Evolutionary conservation across 2,329 filamentous ascomycete species (phyloP).

Genomic region (Diaporthe caulivora): DNA sequence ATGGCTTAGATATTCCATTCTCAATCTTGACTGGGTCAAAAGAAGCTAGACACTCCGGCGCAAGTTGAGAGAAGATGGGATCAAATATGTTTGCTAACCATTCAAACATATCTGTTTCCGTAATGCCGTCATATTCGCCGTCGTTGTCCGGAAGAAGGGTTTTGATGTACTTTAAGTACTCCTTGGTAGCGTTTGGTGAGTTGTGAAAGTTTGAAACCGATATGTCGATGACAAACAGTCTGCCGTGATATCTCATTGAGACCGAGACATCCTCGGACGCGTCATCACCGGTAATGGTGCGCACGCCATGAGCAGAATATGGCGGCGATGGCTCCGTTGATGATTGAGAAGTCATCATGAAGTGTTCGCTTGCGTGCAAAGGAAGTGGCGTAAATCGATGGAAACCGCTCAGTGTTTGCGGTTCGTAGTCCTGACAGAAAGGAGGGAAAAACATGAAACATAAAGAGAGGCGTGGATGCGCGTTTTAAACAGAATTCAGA

Average conservation of each 20-base stretch:
- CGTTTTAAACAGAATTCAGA: not conserved
- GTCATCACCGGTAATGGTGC: not conserved
- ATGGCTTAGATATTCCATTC: not conserved
- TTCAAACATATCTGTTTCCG: not conserved
- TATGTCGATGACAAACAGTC: not conserved
- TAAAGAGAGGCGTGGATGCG: not conserved
- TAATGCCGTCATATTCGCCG: not conserved
- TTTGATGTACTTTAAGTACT: not conserved
- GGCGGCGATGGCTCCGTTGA: not conserved
- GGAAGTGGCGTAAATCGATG: not conserved
- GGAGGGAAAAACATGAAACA: not conserved
- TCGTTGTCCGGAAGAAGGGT: not conserved
- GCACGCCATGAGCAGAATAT: not conserved
- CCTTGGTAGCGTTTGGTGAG: slow-evolving; percentile 6
- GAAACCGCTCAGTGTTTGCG: not conserved
- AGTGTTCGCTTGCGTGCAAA: not conserved
- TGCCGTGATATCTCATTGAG: slow-evolving; percentile 2
- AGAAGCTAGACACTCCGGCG: not conserved
- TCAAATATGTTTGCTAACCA: slow-evolving; percentile 14
- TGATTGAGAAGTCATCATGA: not conserved
- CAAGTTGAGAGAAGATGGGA: not conserved
- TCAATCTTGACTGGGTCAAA: not conserved
- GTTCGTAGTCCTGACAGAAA: not conserved
- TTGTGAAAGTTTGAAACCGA: slow-evolving; percentile 9
- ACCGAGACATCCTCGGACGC: slow-evolving; percentile 1